Evolutionary conservation across 1,139 yeast genomes (phyloP), one percentile per base, ranked within the genome.

Genomic region (Candida labiduridarum): DNA sequence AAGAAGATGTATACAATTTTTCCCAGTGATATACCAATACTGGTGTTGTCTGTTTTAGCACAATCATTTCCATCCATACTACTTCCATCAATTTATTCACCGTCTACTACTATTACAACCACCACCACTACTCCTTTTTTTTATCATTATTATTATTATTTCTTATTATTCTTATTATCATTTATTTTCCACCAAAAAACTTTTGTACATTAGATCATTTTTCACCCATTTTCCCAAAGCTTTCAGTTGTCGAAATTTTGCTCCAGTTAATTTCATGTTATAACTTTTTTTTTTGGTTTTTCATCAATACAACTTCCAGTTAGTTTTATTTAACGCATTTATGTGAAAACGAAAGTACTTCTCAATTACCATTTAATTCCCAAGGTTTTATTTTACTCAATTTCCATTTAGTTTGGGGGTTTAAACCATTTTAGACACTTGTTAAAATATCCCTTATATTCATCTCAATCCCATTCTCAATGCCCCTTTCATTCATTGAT

Each of bases 181-280:
- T 40, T 40, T 19, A 11, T 22, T 40, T 40, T 27, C 34, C 41
- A 38, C 30, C 29, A 38, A 19, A 36, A 39, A 40, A 40, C 33
- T 15, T 40, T 27, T 40, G 43, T 40, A 40, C 43, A 40, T 40
- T 40, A 40, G 43, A 27, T 29, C 34, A 40, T 4, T n/a, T 27
- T 25, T 9, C 29, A 15, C 30, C 22, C 15, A 8, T 22, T 6
- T 12, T 15, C 41, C 29, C 27, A 38, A 22, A 38, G 41, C 41
- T 29, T 36, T 18, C 40, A 36, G 18, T 16, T 36, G 40, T 36
- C 16, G 40, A 36, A 25, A 36, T 36, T 36, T 19, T 11, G n/a
- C 12, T 38, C 41, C 41, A 40, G 29, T 25, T 9, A 25, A 9
- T 25, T 25, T 25, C 29, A 25, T 7, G 8, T 25, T 25, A 25